phyloP scores from a whole-genome alignment of 73 alveolate genomes.

The Uronychia setigera region DNA sequence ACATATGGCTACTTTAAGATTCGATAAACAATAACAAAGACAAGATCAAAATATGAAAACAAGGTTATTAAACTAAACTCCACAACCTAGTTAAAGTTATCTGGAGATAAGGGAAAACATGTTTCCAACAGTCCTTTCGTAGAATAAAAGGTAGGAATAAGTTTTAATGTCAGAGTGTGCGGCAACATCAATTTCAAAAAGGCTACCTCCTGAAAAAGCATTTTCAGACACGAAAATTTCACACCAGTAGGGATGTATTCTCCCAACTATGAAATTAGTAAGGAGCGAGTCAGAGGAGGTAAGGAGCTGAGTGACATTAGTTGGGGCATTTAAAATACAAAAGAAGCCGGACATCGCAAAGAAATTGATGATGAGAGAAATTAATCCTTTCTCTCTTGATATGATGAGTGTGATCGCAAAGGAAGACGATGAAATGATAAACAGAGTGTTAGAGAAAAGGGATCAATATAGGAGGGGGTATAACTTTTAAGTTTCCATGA shows the following conservation, averaged over 20 bases:
- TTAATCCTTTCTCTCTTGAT: neutral
- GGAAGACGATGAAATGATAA: neutral
- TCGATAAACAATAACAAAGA: neutral
- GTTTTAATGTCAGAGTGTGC: neutral
- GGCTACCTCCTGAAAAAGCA: neutral
- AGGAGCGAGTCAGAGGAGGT: conserved; percentile 1
- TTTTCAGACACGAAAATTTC: neutral
- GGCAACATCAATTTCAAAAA: neutral
- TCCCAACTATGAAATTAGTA: neutral
- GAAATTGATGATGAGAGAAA: neutral
- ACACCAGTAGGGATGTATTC: neutral
- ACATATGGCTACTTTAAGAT: neutral
- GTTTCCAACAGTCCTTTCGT: neutral
- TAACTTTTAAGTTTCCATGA: no score
- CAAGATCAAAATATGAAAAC: no score
- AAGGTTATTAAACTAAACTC: no score
- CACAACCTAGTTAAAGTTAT: no score
- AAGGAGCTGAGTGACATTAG: neutral
- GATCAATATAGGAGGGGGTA: no score
- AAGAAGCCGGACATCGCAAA: neutral
- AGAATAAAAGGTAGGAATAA: neutral
- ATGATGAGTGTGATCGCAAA: neutral
- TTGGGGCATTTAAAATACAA: neutral
- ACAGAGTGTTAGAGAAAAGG: neutral
- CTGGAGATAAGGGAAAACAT: no score